Evolutionary conservation across 1,284 basidiomycete genomes (phyloP), one percentile per base, ranked within the genome.

Genomic region (Cryptococcus jaspeensis): DNA sequence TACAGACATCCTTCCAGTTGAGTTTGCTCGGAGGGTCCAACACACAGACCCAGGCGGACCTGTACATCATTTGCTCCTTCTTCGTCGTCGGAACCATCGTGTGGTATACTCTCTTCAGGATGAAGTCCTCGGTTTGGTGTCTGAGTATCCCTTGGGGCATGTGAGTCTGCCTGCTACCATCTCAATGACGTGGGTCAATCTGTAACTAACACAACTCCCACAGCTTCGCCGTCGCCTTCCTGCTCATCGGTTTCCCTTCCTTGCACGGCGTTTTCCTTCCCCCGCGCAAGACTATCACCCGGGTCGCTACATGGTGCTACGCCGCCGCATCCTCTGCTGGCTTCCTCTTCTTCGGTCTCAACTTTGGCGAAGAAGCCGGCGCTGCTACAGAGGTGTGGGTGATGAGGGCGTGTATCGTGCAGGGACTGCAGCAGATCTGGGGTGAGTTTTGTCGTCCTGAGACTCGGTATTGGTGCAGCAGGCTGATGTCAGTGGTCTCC

Each of bases 351-450:
- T 95, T 95, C 70, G 91, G 92, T 74, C 83, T 93, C 64, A 95
- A 95, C 78, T 95, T 94, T 74, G 92, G 92, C 78, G 92, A 95
- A 80, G 92, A 94, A 82, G 92, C 91, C 35, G 89, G 92, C 69
- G 90, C 92, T 53, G 89, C 90, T 0, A 92, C 91, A 2, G 90
- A 95, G 75, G 85, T 92, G 15, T 95, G 92, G 92, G 89, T 87
- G 45, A 76, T 90, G 61, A 85, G 92, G 52, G 92, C 92, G 20
- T 92, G 90, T 74, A 80, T 93, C 60, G 92, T 95, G 1, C 92
- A 94, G 76, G 92, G 92, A 46, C 88, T 90, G 8, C 91, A 94
- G 69, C 91, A 94, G 77, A 84, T 94, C 43, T 93, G 92, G 92
- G 87, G 66, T 63, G 56, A 47, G 63, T 54, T 15, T 18, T 5